phyloP scores from a whole-genome alignment of 768 basidiomycete genomes.

The Cyclocybe cylindracea region DNA sequence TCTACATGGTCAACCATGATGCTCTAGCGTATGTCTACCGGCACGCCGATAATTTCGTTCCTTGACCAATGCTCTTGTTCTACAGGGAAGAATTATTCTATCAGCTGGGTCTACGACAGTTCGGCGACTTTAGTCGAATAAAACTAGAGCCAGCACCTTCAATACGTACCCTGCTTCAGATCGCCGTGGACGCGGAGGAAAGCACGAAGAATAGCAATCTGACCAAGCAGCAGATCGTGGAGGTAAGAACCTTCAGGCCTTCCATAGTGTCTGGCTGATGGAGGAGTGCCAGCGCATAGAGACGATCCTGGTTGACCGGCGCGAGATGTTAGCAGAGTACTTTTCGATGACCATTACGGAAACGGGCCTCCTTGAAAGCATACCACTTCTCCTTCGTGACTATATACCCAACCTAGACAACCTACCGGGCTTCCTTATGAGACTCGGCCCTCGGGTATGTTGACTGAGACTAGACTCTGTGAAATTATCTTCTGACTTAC shows the following conservation, averaged over 20 bases:
- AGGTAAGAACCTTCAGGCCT: conserved; percentile 44
- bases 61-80: conserved; percentile 1
- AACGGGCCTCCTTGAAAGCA: conserved; percentile 65
- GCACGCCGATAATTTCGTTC: neutral
- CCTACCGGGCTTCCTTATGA: conserved; percentile 86
- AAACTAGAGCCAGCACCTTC: conserved; percentile 83
- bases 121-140: conserved; percentile 76
- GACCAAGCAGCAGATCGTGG: conserved; percentile 62
- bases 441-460: conserved; percentile 85
- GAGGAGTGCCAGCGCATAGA: conserved; percentile 54
- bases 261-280: neutral
- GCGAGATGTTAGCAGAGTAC: conserved; percentile 91
- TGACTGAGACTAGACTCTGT: neutral
- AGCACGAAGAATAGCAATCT: conserved; percentile 56
- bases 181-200: conserved; percentile 76
- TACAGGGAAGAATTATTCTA: conserved; percentile 91
- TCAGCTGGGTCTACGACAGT: conserved; percentile 89
- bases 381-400: conserved; percentile 83
- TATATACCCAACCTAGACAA: conserved; percentile 92
- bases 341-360: conserved; percentile 76
- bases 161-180: conserved; percentile 65
- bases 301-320: conserved; percentile 54
- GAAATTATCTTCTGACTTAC: neutral
- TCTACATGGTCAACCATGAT: conserved; percentile 89
- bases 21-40: conserved; percentile 67